These are phyloP conservation scores for Dendrothele bispora DNA, from an alignment of 768 basidiomycete genomes.

Conservation along the genomic window DNA sequence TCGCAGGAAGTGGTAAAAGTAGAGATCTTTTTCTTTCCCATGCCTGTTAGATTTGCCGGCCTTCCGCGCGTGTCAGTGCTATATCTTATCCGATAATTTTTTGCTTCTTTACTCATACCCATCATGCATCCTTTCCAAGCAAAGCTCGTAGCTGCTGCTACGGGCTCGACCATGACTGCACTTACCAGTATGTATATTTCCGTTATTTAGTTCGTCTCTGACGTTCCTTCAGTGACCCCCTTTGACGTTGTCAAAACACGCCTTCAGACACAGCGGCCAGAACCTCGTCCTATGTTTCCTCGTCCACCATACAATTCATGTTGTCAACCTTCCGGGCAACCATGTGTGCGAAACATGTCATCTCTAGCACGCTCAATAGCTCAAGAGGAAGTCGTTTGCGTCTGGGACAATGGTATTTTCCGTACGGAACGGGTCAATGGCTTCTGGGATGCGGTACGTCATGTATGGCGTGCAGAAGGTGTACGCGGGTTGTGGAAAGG, in stretches of 20 bases:
- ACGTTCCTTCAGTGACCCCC: conserved; percentile 81
- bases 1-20: background rate
- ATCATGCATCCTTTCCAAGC: conserved; percentile 70
- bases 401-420: conserved; percentile 75
- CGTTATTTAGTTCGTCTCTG: conserved; percentile 6
- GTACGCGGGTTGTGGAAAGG: conserved; percentile 92
- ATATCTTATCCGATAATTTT: conserved; percentile 35
- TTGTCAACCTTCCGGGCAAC: conserved; percentile 63
- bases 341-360: conserved; percentile 78
- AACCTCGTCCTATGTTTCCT: conserved; percentile 49
- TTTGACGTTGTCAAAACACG: conserved; percentile 98
- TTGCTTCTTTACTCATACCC: conserved; percentile 10
- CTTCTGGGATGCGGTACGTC: conserved; percentile 80
- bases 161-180: conserved; percentile 79
- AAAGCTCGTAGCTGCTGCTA: conserved; percentile 77
- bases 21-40: background rate
- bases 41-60: conserved; percentile 3
- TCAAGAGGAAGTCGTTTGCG: conserved; percentile 58
- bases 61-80: background rate
- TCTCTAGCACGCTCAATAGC: conserved; percentile 60
- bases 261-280: conserved; percentile 85
- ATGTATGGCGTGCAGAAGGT: conserved; percentile 83
- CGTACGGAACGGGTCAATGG: conserved; percentile 76
- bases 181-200: conserved; percentile 62
- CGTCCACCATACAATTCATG: conserved; percentile 57